phyloP scores from a whole-genome alignment of 2,329 filamentous ascomycete genomes.

The Botryotinia globosa region DNA sequence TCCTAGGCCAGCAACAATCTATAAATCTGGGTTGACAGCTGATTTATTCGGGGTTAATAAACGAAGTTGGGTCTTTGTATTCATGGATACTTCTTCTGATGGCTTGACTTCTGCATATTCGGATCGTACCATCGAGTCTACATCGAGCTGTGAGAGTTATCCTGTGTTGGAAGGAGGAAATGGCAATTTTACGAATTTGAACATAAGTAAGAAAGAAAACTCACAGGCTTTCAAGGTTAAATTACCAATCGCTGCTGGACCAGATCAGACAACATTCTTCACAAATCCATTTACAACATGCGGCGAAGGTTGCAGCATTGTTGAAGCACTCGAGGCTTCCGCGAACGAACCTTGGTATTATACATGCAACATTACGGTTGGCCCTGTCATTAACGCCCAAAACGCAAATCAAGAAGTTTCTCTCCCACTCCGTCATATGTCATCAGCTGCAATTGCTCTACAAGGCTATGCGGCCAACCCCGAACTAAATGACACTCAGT shows the following conservation, averaged over 20 bases:
- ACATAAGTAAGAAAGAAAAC: not conserved
- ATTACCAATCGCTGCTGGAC: constrained; percentile 1
- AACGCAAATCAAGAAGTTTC: not conserved
- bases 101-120: not conserved
- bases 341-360: not conserved
- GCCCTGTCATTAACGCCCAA: not conserved
- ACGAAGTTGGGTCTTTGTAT: not conserved
- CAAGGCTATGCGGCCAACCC: not conserved
- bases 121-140: not conserved
- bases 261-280: not conserved
- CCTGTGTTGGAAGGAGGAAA: not conserved
- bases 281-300: constrained; percentile 13
- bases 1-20: not conserved
- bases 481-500: not conserved
- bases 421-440: not conserved
- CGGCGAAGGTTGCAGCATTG: constrained; percentile 15
- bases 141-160: not conserved
- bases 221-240: not conserved
- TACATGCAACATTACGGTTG: constrained; percentile 29
- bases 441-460: not conserved
- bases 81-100: not conserved
- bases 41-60: not conserved
- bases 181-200: not conserved
- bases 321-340: constrained; percentile 41
- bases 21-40: not conserved